Conservation (phyloP, 164 flowering plant species). For the Piper longum region DNA sequence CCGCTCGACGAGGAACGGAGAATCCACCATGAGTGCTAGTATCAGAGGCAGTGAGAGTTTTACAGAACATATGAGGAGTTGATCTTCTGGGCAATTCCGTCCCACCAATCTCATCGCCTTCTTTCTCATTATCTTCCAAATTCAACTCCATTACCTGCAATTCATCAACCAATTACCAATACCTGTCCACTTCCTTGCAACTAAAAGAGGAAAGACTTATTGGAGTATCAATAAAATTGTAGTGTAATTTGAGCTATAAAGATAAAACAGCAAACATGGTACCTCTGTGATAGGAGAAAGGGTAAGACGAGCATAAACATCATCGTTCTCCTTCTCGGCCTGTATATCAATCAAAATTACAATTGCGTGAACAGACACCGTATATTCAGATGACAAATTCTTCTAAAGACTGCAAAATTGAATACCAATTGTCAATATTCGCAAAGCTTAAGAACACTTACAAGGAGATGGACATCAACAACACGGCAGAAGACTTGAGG, state of each 20-base stretch:
- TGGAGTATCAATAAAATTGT: background rate
- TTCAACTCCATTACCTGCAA: slow-evolving; percentile 28
- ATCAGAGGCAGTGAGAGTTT: slow-evolving; percentile 93
- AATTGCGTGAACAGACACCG: background rate
- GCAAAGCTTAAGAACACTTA: slow-evolving; percentile 15
- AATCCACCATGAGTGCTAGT: slow-evolving; percentile 98
- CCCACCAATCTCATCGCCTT: slow-evolving; percentile 35
- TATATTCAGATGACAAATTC: background rate
- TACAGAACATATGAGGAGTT: slow-evolving; percentile 97
- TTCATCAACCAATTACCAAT: background rate
- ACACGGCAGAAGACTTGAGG: slow-evolving; percentile 86
- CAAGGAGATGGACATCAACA: slow-evolving; percentile 67
- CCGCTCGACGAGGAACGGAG: slow-evolving; percentile 97
- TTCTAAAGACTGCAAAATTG: too few relatives aligned
- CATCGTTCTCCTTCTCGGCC: slow-evolving; percentile 93
- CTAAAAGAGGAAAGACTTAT: background rate
- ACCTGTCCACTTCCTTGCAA: background rate
- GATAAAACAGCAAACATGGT: background rate
- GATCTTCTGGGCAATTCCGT: slow-evolving; percentile 39
- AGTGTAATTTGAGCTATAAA: too few relatives aligned
- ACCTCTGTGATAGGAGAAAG: slow-evolving; percentile 61
- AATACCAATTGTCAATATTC: background rate
- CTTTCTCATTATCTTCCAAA: slow-evolving; percentile 35
- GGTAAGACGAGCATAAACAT: slow-evolving; percentile 75
- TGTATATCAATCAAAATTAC: slow-evolving; percentile 9